Percentiles rank a stretch among this genome's conserved stretches.
Evolutionary conservation across 2,329 filamentous ascomycete genomes (phyloP).

Genomic region (Colletotrichum sidae): DNA sequence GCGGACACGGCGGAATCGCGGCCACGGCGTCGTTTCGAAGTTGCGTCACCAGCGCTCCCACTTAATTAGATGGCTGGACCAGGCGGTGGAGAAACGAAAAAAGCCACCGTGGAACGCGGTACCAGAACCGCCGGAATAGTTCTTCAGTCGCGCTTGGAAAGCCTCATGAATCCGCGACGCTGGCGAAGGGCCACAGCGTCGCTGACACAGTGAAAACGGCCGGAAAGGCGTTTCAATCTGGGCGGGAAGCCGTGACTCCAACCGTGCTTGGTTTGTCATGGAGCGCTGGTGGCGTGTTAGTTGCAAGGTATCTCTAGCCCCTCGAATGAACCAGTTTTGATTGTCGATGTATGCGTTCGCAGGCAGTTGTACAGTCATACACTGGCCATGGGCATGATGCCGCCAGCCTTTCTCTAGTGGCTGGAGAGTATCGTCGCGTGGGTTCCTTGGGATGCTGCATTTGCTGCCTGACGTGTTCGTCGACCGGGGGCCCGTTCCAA

Average conservation of each 20-base stretch:
- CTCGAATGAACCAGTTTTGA: background rate
- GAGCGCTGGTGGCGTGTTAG: background rate
- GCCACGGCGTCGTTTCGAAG: too few relatives aligned
- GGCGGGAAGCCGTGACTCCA: background rate
- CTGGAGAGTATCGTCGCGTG: background rate
- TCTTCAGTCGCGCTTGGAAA: background rate
- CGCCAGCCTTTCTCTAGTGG: background rate
- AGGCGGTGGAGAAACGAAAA: too few relatives aligned
- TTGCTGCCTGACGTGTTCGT: conserved; percentile 1
- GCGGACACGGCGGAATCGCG: too few relatives aligned
- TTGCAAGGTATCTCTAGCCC: background rate
- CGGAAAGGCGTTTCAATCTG: conserved; percentile 3
- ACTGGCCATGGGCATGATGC: background rate
- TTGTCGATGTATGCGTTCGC: background rate
- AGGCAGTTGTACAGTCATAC: too few relatives aligned
- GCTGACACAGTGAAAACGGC: conserved; percentile 1
- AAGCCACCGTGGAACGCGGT: too few relatives aligned
- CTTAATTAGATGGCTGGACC: too few relatives aligned
- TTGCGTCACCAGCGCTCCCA: too few relatives aligned
- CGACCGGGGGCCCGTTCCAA: conserved; percentile 6
- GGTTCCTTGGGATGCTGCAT: background rate
- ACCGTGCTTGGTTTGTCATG: background rate
- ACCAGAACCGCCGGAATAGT: background rate
- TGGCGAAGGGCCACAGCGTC: conserved; percentile 8
- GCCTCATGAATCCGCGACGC: conserved; percentile 9